These are phyloP conservation scores for Chimonanthus praecox DNA, from an alignment of 164 flowering plant genomes.

Conservation along the genomic window DNA sequence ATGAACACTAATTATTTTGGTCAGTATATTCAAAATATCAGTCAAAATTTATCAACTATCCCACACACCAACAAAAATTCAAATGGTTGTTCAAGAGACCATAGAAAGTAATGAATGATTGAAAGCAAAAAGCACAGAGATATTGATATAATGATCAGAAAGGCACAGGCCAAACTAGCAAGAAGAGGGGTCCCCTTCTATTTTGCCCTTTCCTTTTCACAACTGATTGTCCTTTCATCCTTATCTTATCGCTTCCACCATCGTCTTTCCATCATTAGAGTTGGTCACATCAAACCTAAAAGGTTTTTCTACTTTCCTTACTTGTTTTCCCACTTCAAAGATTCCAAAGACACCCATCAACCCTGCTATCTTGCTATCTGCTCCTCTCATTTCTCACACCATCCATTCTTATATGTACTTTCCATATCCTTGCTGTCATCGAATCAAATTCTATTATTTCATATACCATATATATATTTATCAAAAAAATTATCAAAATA, in stretches of 20 bases:
- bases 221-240: conserved; percentile 34
- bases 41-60: too few relatives aligned
- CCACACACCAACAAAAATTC: too few relatives aligned
- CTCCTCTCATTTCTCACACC: neutral
- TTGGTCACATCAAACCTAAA: conserved; percentile 47
- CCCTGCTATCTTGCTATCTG: conserved; percentile 8
- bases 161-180: conserved; percentile 45
- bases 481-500: too few relatives aligned
- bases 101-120: conserved; percentile 16
- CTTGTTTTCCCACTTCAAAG: conserved; percentile 25
- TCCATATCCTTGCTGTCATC: neutral
- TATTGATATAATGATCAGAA: conserved; percentile 16
- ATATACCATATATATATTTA: too few relatives aligned
- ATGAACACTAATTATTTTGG: too few relatives aligned
- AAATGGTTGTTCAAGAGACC: too few relatives aligned
- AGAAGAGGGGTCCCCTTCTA: conserved; percentile 3
- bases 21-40: too few relatives aligned
- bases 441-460: too few relatives aligned
- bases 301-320: conserved; percentile 3
- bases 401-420: conserved; percentile 10
- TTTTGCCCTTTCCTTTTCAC: conserved; percentile 15
- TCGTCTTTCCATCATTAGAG: conserved; percentile 36
- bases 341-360: conserved; percentile 37
- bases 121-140: conserved; percentile 15
- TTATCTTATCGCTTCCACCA: conserved; percentile 37